Evolutionary conservation across 345 rosid species (phyloP), one percentile per base, ranked within the genome.

Genomic region (Noccaea caerulescens): DNA sequence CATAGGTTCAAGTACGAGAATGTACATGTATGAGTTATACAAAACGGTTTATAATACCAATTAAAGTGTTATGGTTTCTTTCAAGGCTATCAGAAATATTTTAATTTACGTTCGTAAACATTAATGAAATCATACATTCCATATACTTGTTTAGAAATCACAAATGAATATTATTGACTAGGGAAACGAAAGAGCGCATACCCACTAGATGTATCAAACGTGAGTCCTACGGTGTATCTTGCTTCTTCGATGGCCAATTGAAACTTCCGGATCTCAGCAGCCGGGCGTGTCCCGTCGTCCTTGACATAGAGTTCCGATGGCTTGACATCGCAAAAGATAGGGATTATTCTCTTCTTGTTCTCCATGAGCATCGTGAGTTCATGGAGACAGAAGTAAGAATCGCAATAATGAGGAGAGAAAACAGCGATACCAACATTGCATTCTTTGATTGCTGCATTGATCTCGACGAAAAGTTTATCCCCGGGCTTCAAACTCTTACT

Each of bases 401-500:
- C 82, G 8, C 96, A 88, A 41, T 90, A 93, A 38, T 79, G 58
- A 1, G 96, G 97, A 5, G 98, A 93, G 51, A 93, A 86, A 44
- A 93, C 88, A 0, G 96, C 87, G 3, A 93, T 76, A 3, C 92
- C 97, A 0, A 91, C 73, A 27, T 79, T 85, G 41, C 87, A 86
- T 3, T 77, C 71, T 6, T 20, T 46, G 25, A 93, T 89, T 1
- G 88, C 96, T 0, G 64, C 36, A 27, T 86, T 67, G 49, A 91
- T 91, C 37, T 82, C 83, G 8, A 80, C 78, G 55, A 84, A 85
- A 37, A 93, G 46, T 42, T 49, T 72, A 62, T 93, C 98, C 0
- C 97, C 97, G 2, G 98, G 91, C 58, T 83, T 89, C 91, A 93
- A 83, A 59, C 75, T 91, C 82, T 78, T 87, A 79, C 86, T 89